These are phyloP conservation scores for Volvariella volvacea DNA, from an alignment of 1,284 basidiomycete species.

Conservation along the genomic window DNA sequence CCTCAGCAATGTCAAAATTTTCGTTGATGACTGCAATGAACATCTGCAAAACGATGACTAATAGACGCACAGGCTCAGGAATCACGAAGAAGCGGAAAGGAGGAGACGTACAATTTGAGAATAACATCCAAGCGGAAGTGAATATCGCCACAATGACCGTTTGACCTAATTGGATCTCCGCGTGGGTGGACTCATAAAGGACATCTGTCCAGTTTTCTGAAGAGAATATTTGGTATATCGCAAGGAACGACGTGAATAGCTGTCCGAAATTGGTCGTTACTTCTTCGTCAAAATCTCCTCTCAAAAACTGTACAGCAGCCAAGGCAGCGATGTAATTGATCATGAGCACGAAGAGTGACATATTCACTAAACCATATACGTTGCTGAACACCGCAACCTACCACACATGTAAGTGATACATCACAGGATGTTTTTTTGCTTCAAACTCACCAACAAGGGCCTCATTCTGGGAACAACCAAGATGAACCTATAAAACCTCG, in stretches of 20 bases:
- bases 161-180: slow-evolving; percentile 68
- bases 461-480: slow-evolving; percentile 84
- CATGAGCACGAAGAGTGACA: slow-evolving; percentile 88
- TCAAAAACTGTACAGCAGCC: slow-evolving; percentile 68
- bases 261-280: slow-evolving; percentile 80
- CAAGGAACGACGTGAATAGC: slow-evolving; percentile 85
- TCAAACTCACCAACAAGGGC: slow-evolving; percentile 65
- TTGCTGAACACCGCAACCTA: slow-evolving; percentile 89
- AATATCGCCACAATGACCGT: slow-evolving; percentile 73
- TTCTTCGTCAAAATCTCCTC: slow-evolving; percentile 67
- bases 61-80: slow-evolving; percentile 11
- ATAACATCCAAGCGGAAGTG: slow-evolving; percentile 83
- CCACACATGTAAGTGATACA: slow-evolving; percentile 9
- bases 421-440: not conserved
- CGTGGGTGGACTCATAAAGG: slow-evolving; percentile 64
- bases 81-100: not conserved
- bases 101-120: slow-evolving; percentile 67
- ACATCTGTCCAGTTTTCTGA: slow-evolving; percentile 93
- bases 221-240: slow-evolving; percentile 88
- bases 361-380: slow-evolving; percentile 88
- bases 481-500: slow-evolving; percentile 92
- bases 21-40: slow-evolving; percentile 99
- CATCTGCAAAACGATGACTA: slow-evolving; percentile 95
- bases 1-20: slow-evolving; percentile 92
- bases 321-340: slow-evolving; percentile 88